Conservation (phyloP, 2,329 filamentous ascomycete species). For the Colletotrichum agaves region DNA sequence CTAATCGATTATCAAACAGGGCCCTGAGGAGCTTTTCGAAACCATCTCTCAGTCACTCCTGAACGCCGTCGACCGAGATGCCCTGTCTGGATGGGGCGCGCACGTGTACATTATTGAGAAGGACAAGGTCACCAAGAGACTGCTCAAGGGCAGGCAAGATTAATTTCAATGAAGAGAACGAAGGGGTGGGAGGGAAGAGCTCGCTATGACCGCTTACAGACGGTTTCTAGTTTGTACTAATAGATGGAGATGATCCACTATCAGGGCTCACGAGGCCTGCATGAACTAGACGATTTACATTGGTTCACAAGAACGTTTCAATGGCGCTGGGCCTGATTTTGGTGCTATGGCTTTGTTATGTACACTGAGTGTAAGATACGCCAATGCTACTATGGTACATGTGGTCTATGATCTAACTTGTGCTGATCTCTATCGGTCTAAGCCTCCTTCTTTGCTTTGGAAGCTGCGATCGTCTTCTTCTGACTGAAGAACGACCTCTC, state of each 20-base stretch:
- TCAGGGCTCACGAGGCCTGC: conserved; percentile 27
- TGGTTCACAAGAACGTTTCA: conserved; percentile 17
- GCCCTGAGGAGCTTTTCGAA: conserved; percentile 95
- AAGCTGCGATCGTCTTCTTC: conserved; percentile 52
- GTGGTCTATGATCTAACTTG: conserved; percentile 44
- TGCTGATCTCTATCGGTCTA: conserved; percentile 47
- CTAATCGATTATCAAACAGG: conserved; percentile 59
- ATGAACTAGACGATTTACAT: conserved; percentile 35
- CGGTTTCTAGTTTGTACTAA: conserved; percentile 48
- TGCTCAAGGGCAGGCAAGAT: conserved; percentile 98
- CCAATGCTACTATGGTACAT: conserved; percentile 42
- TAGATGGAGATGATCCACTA: conserved; percentile 44
- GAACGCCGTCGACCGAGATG: conserved; percentile 96
- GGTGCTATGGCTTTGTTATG: conserved; percentile 28
- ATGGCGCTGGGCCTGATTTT: conserved; percentile 10
- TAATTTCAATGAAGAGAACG: conserved; percentile 53
- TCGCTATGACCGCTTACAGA: conserved; percentile 33
- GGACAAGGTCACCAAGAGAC: conserved; percentile 98
- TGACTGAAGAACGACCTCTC: conserved; percentile 76
- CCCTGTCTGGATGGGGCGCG: conserved; percentile 96
- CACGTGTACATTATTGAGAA: conserved; percentile 99
- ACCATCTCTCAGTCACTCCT: conserved; percentile 96
- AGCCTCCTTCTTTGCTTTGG: conserved; percentile 65
- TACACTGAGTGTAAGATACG: conserved; percentile 34
- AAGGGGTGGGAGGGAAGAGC: conserved; percentile 6